These are phyloP conservation scores for Cystoderma amianthinum DNA, from an alignment of 768 basidiomycete genomes.

Conservation along the genomic window DNA sequence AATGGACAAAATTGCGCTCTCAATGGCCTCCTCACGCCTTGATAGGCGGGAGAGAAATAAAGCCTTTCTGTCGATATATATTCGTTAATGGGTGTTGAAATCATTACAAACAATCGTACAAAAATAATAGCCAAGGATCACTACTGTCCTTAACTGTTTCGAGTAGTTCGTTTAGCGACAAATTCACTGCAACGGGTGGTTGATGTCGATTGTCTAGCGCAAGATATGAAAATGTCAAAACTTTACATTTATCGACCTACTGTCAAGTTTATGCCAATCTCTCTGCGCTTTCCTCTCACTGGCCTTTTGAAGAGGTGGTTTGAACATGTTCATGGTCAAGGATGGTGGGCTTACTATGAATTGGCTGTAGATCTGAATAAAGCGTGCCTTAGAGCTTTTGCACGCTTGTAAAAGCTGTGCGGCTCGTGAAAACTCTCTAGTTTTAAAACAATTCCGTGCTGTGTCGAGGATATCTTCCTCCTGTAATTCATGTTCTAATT, in stretches of 20 bases:
- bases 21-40: conserved; percentile 82
- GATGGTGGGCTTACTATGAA: conserved; percentile 78
- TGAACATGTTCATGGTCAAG: neutral
- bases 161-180: conserved; percentile 49
- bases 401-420: conserved; percentile 58
- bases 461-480: conserved; percentile 72
- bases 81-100: conserved; percentile 2
- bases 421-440: conserved; percentile 74
- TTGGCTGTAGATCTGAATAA: conserved; percentile 72
- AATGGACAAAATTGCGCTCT: conserved; percentile 70
- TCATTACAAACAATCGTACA: conserved; percentile 42
- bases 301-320: conserved; percentile 42
- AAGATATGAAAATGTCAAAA: conserved; percentile 1
- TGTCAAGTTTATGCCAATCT: conserved; percentile 80
- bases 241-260: conserved; percentile 30
- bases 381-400: conserved; percentile 65
- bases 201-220: conserved; percentile 60
- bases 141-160: conserved; percentile 45
- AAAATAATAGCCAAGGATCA: conserved; percentile 81
- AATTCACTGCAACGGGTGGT: conserved; percentile 60
- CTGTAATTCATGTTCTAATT: conserved; percentile 41
- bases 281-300: conserved; percentile 78
- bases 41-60: conserved; percentile 76
- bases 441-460: conserved; percentile 68
- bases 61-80: conserved; percentile 52